Evolutionary conservation across 208 protist species (phyloP).

Genomic region (Trypanosoma avium): DNA sequence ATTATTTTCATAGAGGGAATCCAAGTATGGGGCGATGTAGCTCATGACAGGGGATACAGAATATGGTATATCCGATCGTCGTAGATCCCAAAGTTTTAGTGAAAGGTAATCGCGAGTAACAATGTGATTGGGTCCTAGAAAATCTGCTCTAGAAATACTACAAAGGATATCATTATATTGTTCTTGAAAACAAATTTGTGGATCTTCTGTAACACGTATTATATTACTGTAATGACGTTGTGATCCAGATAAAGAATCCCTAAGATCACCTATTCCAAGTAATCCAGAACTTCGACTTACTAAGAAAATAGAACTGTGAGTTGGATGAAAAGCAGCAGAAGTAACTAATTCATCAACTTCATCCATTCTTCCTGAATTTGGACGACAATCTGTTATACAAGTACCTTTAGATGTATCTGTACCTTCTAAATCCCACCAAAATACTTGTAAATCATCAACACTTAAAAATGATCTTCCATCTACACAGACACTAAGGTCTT

Average conservation of each 20-base stretch:
- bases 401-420: conserved; percentile 62
- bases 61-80: conserved; percentile 53
- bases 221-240: conserved; percentile 70
- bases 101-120: conserved; percentile 86
- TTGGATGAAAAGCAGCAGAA: conserved; percentile 75
- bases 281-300: conserved; percentile 80
- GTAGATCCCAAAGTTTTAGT: conserved; percentile 87
- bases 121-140: conserved; percentile 76
- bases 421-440: conserved; percentile 86
- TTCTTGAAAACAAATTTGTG: conserved; percentile 25
- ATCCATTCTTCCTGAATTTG: conserved; percentile 62
- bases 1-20: conserved; percentile 78
- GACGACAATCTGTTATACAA: conserved; percentile 72
- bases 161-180: conserved; percentile 88
- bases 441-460: conserved; percentile 86
- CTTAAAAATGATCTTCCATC: conserved; percentile 86
- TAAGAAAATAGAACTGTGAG: conserved; percentile 81
- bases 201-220: conserved; percentile 41
- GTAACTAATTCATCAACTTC: conserved; percentile 85
- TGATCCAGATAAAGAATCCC: conserved; percentile 64
- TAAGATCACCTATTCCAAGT: conserved; percentile 84
- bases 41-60: conserved; percentile 69
- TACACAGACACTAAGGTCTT: conserved; percentile 69
- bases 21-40: conserved; percentile 69
- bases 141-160: conserved; percentile 81